phyloP scores from a whole-genome alignment of 2,329 filamentous ascomycete genomes.

The Canariomyces notabilis region DNA sequence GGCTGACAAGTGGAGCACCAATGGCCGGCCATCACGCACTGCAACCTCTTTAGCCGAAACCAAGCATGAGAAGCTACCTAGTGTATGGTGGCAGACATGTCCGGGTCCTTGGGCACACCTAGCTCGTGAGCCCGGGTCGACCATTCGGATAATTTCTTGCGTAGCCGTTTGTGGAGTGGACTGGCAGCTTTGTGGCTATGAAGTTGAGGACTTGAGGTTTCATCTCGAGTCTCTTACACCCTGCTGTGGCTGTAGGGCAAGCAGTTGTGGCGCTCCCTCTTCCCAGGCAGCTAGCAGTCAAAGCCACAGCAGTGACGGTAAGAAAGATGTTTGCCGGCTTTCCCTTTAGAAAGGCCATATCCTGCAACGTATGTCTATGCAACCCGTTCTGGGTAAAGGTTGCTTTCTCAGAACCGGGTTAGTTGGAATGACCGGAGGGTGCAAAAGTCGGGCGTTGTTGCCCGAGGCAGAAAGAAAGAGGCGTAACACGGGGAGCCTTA shows the following conservation, averaged over 20 bases:
- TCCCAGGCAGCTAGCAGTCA: too few relatives aligned
- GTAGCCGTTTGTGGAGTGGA: too few relatives aligned
- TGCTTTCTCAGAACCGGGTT: neutral
- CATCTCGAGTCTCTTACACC: too few relatives aligned
- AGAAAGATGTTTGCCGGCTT: too few relatives aligned
- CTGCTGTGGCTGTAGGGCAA: too few relatives aligned
- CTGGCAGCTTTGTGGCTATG: too few relatives aligned
- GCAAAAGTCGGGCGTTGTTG: neutral
- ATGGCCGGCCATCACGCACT: slow-evolving; percentile 2
- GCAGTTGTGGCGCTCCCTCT: too few relatives aligned
- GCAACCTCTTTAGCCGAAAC: slow-evolving; percentile 18
- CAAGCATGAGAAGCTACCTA: slow-evolving; percentile 4
- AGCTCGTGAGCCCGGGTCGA: slow-evolving; percentile 1
- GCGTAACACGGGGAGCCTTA: neutral
- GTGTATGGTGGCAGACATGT: slow-evolving; percentile 1
- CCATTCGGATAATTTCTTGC: slow-evolving; percentile 22
- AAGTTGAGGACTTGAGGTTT: too few relatives aligned
- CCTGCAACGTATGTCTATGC: too few relatives aligned
- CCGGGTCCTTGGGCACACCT: slow-evolving; percentile 20
- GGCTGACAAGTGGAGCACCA: neutral
- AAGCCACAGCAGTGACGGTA: too few relatives aligned
- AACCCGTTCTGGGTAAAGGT: too few relatives aligned
- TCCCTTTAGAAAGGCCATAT: too few relatives aligned
- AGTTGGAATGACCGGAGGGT: neutral
- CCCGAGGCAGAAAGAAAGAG: neutral